Evolutionary conservation across 1,284 basidiomycete genomes (phyloP), one percentile per base, ranked within the genome.

Genomic region (Malassezia caprae): DNA sequence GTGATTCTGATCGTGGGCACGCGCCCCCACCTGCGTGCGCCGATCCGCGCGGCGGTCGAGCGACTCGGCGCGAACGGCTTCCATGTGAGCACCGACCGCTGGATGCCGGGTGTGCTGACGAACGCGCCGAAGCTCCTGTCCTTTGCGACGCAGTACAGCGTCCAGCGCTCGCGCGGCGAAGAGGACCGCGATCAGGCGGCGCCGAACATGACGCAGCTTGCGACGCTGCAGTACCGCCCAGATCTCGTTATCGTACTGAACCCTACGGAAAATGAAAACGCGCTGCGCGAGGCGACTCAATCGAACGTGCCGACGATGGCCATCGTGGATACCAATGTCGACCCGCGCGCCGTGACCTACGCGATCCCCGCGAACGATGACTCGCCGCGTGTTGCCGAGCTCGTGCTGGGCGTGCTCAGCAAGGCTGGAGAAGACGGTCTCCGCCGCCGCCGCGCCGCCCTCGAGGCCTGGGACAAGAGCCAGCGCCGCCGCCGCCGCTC

Each of bases 301-400:
- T 66, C 69, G 53, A 69, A 76, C 58, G 70, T 78, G 31, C 76
- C 77, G 34, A 78, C 77, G n/a, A 78, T 78, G 58, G 77, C 68
- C 26, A 84, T 98, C 61, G 82, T 91, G 57, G 94, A 99, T 77
- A 88, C 90, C 26, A 90, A 99, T 75, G 87, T 85, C 35, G 94
- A 99, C 76, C 94, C 94, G 5, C 84, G 94, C 17, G 80, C 90
- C 32, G 91, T 98, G 57, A 96, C 96, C 80, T 98, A 96, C 76
- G 86, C 94, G 31, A 96, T 99, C 68, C 93, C 91, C 1, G 91
- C 89, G 34, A 99, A 98, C 76, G 93, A 96, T 78, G 93, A 96
- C 77, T 88, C 84, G 72, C 81, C 86, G 8, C 82, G 90, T 50
- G 87, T 89, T 17, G 86, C 88, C 41, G 91, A 96, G 72, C 79